Evolutionary conservation across 2,329 filamentous ascomycete genomes (phyloP).

Genomic region (Fusarium subtropicale): DNA sequence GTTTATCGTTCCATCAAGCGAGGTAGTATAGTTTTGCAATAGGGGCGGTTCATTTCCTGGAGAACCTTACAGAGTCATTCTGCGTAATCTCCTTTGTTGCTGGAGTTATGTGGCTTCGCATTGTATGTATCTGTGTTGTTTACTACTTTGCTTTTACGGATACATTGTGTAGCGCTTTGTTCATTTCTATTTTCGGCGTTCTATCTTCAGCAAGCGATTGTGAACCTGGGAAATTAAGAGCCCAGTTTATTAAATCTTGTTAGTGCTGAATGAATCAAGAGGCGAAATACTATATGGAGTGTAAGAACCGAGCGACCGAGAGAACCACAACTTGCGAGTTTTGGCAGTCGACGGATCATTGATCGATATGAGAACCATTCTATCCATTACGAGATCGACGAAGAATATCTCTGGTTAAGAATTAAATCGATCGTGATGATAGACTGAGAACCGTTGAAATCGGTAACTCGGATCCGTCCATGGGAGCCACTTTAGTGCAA

Average conservation of each 20-base stretch:
- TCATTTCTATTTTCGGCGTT: conserved; percentile 36
- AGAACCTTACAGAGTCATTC: neutral
- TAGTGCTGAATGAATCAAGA: neutral
- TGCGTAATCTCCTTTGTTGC: conserved; percentile 8
- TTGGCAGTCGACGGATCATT: neutral
- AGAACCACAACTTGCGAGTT: conserved; percentile 11
- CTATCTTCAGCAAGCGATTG: neutral
- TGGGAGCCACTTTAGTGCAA: neutral
- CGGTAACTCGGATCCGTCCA: neutral
- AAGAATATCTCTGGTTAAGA: neutral
- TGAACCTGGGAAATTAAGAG: conserved; percentile 16
- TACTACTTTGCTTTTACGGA: neutral
- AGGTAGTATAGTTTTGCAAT: neutral
- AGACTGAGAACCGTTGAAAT: conserved; percentile 1
- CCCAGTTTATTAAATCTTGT: neutral
- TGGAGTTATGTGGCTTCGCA: neutral
- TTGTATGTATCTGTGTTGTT: neutral
- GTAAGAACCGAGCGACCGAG: neutral
- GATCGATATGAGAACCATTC: conserved; percentile 13
- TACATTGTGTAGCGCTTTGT: conserved; percentile 4
- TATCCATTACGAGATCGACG: neutral
- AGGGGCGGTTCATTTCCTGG: conserved; percentile 20
- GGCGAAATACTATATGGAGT: neutral
- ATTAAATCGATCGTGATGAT: conserved; percentile 26
- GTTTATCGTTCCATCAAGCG: neutral